Conservation (phyloP, 305 asterid species). For the Solanum aculeatissimum region DNA sequence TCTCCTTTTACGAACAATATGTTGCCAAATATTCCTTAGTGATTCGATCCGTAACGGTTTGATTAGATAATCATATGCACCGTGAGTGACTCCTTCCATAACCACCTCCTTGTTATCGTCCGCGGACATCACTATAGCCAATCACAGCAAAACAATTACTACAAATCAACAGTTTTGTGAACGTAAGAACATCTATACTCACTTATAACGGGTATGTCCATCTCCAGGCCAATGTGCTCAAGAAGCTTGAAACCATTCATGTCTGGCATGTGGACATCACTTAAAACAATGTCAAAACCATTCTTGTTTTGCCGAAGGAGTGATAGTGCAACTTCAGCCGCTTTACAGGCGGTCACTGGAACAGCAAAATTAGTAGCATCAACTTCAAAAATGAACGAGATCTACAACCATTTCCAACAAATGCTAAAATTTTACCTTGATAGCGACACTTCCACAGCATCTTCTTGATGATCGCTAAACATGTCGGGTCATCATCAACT, state of each 20-base stretch:
- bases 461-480: conserved; percentile 75
- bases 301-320: conserved; percentile 54
- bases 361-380: neutral
- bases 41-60: conserved; percentile 92
- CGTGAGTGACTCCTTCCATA: conserved; percentile 88
- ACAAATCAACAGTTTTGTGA: neutral
- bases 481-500: conserved; percentile 89
- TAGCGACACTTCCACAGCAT: conserved; percentile 68
- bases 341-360: conserved; percentile 63
- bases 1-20: conserved; percentile 70
- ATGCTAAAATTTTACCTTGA: conserved; percentile 35
- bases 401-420: neutral
- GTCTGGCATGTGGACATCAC: conserved; percentile 93
- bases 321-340: conserved; percentile 65
- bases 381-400: neutral
- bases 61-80: conserved; percentile 83
- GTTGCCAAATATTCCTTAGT: conserved; percentile 93
- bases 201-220: conserved; percentile 95
- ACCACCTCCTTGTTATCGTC: conserved; percentile 76
- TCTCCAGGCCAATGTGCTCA: conserved; percentile 67
- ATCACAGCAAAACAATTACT: neutral
- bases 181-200: conserved; percentile 10
- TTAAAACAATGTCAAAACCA: conserved; percentile 72
- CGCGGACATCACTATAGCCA: conserved; percentile 75
- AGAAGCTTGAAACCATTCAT: conserved; percentile 90